Base-by-base conservation (phyloP, 805 yeast species). In the Candida parachauliodes region DNA sequence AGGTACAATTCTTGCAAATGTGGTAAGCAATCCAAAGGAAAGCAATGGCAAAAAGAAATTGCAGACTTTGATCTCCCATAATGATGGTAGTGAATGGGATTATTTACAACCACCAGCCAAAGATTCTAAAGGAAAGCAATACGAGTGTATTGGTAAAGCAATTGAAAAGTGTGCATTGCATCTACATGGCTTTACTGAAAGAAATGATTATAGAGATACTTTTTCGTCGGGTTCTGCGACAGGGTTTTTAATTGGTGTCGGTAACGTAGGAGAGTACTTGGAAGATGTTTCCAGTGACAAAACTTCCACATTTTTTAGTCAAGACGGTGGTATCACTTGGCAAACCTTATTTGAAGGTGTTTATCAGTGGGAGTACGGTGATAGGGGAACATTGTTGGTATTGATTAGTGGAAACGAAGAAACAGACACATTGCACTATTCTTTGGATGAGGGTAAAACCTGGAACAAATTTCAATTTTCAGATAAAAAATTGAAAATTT, bases 291-390 rank as follows among this genome's bases (percentile, higher is more conserved):
- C 75, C 7, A 57, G 61, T 28, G 67, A 71, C 3, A 76, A 79
- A 33, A 34, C 47, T 6, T 68, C 83, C 1, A 86, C 96, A 0
- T 93, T 76, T 53, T 60, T 93, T 43, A 79, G 95, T 3, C 68
- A 74, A n/a, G 98, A 93, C 61, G 98, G 93, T 2, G 98, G 98
- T 41, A 63, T 79, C 11, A 74, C 88, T 3, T 93, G 98, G 98
- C 76, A 60, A 36, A 95, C 87, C 59, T 66, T 91, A 20, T 70
- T 62, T 42, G 77, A 82, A 42, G 93, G 94, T 3, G 72, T 78
- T 1, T 75, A 77, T 49, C 83, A 83, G 76, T 93, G 98, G 98
- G 98, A 89, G 60, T 93, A 71, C 58, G 98, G 98, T 45, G 98
- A 93, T 59, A 85, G 87, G 46, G 98, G 98, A 12, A 81, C 95